Evolutionary conservation across 495 filamentous ascomycete species (phyloP), one percentile per base, ranked within the genome.

Genomic region (Penicillium egyptiacum): DNA sequence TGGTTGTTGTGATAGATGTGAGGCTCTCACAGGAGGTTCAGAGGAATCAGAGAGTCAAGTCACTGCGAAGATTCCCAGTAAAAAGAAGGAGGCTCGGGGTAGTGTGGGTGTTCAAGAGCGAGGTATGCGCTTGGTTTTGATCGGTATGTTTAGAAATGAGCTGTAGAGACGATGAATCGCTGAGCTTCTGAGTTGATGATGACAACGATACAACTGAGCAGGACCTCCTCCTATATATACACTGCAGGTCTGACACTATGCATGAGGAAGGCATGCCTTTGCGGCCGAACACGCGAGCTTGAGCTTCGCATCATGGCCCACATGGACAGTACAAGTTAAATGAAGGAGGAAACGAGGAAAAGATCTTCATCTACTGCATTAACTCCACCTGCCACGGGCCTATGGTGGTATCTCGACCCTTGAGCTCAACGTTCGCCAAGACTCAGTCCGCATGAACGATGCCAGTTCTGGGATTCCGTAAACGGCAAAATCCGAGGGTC

Each of bases 161-260:
- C 17, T 14, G 45, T 17, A 11, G n/a, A 19, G 16, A 30, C 1
- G 16, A 46, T 44, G 56, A 28, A 20, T 37, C 42, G 35, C 43
- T 60, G 42, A 12, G 58, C 52, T 41, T 35, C 45, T 59, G 42
- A 12, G 58, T 55, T 33, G 42, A 45, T 52, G 46, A 61, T 54
- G 26, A 23, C 25, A n/a, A 35, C 35, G 6, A 39, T 42, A 42
- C 25, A 53, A 50, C 51, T 55, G 59, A 55, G 48, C 26, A n/a
- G n/a, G 5, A 40, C 39, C 52, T 66, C 43, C 43, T 69, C n/a
- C n/a, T 28, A 67, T 69, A 69, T 66, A 59, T 54, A 53, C 50
- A 54, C 35, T 42, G 45, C 20, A 55, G 35, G 41, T 55, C 42
- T 33, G 45, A 59, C 61, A 53, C 55, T 56, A 65, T 59, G 61